Evolutionary conservation across 352 stramenopile species (phyloP), one percentile per base, ranked within the genome.

Genomic region (Globisporangium recalcitrans): DNA sequence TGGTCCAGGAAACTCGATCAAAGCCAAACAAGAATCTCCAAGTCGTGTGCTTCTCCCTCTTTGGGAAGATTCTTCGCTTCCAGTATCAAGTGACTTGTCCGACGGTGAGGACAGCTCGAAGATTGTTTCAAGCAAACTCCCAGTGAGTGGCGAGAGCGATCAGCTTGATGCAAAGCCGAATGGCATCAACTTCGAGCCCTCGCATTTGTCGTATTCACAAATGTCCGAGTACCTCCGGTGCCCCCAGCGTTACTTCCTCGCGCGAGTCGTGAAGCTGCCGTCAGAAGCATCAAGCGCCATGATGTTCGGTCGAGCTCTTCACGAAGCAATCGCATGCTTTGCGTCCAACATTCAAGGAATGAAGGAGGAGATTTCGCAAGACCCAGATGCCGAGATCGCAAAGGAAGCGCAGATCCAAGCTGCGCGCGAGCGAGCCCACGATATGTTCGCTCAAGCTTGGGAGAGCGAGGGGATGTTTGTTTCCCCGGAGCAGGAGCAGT

Each of bases 171-270:
- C 24, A n/a, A 49, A 21, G 9, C 29, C 9, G 8, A 24, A 21
- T 7, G n/a, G n/a, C 14, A 46, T 62, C 5, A 58, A 70, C 36
- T 90, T 80, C 55, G 55, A 87, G 19, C 80, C 82, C 10, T 32
- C 67, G 0, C 83, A 95, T 53, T 64, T 95, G 53, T 95, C 85
- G 34, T 95, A 89, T 53, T 85, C 85, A 11, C 85, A 95, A 51
- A 87, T 95, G 42, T 74, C 77, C 24, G 82, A 93, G 69, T 95
- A 92, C 52, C 65, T 81, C 19, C 80, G 85, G 16, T 95, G 85
- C 66, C 85, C 85, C 8, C 80, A 93, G 31, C 75, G 81, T 10
- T 95, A 95, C 62, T 93, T 87, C 56, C 63, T 95, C 32, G 60
- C 71, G n/a, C 83, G 85, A 8, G 74, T 80, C 16, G 79, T 88